phyloP scores from a whole-genome alignment of 164 flowering plant species.

The Taxillus chinensis region DNA sequence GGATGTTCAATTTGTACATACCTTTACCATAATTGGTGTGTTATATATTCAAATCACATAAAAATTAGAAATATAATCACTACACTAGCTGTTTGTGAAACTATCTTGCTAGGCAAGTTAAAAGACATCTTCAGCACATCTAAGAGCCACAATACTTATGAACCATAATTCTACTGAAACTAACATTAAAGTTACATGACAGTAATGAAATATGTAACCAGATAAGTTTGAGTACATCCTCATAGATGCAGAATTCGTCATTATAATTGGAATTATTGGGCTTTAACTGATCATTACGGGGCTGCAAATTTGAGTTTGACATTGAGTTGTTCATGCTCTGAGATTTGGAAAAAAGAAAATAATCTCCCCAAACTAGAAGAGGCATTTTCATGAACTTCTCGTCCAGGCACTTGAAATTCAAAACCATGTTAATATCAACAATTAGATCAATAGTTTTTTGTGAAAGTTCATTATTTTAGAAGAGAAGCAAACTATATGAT shows the following conservation, averaged over 20 bases:
- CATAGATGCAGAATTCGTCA: slow-evolving; percentile 21
- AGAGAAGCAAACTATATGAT: background rate
- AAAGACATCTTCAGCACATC: too few relatives aligned
- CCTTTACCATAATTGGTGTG: too few relatives aligned
- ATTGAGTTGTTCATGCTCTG: slow-evolving; percentile 8
- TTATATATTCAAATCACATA: too few relatives aligned
- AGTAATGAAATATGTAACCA: too few relatives aligned
- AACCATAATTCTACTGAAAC: too few relatives aligned
- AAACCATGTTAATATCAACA: slow-evolving; percentile 34
- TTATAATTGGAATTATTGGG: slow-evolving; percentile 10
- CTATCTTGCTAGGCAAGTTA: too few relatives aligned
- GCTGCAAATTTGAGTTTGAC: background rate
- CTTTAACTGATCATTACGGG: slow-evolving; percentile 1
- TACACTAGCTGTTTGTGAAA: too few relatives aligned
- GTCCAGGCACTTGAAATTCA: slow-evolving; percentile 29
- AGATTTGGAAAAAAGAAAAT: slow-evolving; percentile 6
- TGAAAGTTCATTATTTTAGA: background rate
- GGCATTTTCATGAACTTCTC: slow-evolving; percentile 11
- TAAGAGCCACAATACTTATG: too few relatives aligned
- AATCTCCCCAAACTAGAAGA: slow-evolving; percentile 5
- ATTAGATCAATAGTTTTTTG: slow-evolving; percentile 43
- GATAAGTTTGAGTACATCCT: slow-evolving; percentile 5
- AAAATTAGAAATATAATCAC: too few relatives aligned
- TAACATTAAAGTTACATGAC: too few relatives aligned
- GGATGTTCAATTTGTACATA: too few relatives aligned